Evolutionary conservation across 1,284 basidiomycete species (phyloP), one percentile per base, ranked within the genome.

Genomic region (Boletus subluridellus): DNA sequence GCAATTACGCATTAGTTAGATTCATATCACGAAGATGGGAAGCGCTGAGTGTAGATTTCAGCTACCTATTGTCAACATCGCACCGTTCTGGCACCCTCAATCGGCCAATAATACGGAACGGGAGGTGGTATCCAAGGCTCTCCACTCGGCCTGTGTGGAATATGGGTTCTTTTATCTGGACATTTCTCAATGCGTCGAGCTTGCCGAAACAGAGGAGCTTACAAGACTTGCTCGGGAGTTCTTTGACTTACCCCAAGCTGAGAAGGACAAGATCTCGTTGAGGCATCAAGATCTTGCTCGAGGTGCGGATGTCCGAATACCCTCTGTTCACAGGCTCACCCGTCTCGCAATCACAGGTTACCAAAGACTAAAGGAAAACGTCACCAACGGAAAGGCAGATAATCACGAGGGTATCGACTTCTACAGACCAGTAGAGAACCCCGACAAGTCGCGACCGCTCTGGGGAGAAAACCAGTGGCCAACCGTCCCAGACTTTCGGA

Each of bases 391-490:
- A 12, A 89, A 87, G 71, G 84, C 87, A 9, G 92, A 94, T 69
- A 89, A 87, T 60, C 92, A 95, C 63, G 92, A 95, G 75, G 91
- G 83, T 1, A 73, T 94, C 37, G 92, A 95, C 67, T 83, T 92
- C 50, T 94, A 93, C 69, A 84, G 80, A 17, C 88, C 90, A 0
- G 85, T 89, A 7, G 78, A 81, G 50, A 73, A 81, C 24, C 85
- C 89, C 0, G 86, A 92, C 69, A 89, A 83, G 73, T 79, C 79
- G 6, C 84, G 82, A 60, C 82, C 84, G 0, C 69, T 93, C 1
- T 86, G 87, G 83, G 93, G 93, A 21, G 84, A 85, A 69, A 95
- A 95, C 68, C 91, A 91, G 61, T 95, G 89, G 87, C 93, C 92
- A 0, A 65, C 66, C 3, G 65, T 88, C 7, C 80, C 81, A 0